Evolutionary conservation across 2,329 filamentous ascomycete species (phyloP).

Genomic region (Thielaviopsis populi): DNA sequence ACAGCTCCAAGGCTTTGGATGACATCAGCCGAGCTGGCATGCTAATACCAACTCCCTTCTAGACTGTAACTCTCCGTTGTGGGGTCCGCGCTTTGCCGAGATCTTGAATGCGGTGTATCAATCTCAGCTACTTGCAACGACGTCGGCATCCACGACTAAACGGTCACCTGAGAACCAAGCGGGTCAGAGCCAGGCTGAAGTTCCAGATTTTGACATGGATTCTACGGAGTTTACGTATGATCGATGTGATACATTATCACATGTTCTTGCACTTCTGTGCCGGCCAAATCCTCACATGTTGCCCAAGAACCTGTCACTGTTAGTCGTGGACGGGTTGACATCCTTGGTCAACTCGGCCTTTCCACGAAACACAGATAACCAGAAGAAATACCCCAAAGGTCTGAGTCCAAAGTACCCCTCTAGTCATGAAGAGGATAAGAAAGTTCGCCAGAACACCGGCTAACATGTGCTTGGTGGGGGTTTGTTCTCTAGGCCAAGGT

Average conservation of each 20-base stretch:
- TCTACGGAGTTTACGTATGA: constrained; percentile 32
- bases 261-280: constrained; percentile 60
- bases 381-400: constrained; percentile 29
- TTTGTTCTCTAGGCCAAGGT: constrained; percentile 5
- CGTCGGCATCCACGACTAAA: neutral
- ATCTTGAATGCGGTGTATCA: constrained; percentile 13
- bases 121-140: neutral
- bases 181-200: neutral
- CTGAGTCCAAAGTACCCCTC: neutral
- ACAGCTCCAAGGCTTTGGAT: neutral
- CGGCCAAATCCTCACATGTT: constrained; percentile 50
- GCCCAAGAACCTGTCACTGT: constrained; percentile 44
- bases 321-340: constrained; percentile 68
- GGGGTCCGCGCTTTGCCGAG: constrained; percentile 21
- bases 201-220: constrained; percentile 9
- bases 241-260: constrained; percentile 45
- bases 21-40: neutral
- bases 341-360: constrained; percentile 64
- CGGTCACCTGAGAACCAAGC: neutral
- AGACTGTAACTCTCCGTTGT: constrained; percentile 36
- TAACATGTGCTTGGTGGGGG: neutral
- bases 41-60: constrained; percentile 7
- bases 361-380: constrained; percentile 39
- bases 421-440: neutral
- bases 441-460: neutral